Conservation (phyloP, 345 rosid species). For the Tarenaya hassleriana region DNA sequence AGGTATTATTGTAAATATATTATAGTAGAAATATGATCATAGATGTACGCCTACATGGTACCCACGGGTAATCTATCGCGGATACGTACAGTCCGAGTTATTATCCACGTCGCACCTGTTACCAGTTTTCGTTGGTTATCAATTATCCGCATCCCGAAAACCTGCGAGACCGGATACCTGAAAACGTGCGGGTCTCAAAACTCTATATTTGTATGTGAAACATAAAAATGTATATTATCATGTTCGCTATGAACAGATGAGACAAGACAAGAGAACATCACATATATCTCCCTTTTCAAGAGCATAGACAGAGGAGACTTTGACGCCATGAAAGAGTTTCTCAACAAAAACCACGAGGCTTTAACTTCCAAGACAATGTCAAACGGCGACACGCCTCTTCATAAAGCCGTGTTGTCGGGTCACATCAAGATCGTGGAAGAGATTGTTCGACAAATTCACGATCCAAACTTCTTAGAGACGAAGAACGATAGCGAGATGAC, state of each 20-base stretch:
- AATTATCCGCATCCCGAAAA: no score
- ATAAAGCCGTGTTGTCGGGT: conserved; percentile 61
- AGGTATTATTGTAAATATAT: no score
- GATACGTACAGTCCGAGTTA: no score
- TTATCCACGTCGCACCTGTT: no score
- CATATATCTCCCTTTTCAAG: conserved; percentile 40
- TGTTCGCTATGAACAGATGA: background rate
- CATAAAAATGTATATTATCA: no score
- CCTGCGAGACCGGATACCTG: no score
- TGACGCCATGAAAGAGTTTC: conserved; percentile 39
- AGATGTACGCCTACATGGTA: no score
- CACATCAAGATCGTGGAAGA: conserved; percentile 51
- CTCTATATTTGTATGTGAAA: no score
- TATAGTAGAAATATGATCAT: no score
- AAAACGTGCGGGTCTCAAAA: no score
- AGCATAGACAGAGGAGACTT: conserved; percentile 53
- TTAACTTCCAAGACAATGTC: conserved; percentile 43
- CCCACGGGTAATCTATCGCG: no score
- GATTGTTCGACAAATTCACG: conserved; percentile 27
- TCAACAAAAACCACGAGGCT: conserved; percentile 30
- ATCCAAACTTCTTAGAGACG: conserved; percentile 24
- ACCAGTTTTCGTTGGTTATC: no score
- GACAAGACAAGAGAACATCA: conserved; percentile 19
- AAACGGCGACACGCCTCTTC: conserved; percentile 60
- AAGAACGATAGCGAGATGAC: conserved; percentile 40